These are phyloP conservation scores for Rhizopus microsporus DNA, from an alignment of 371 early-diverging fungal species.

Conservation along the genomic window DNA sequence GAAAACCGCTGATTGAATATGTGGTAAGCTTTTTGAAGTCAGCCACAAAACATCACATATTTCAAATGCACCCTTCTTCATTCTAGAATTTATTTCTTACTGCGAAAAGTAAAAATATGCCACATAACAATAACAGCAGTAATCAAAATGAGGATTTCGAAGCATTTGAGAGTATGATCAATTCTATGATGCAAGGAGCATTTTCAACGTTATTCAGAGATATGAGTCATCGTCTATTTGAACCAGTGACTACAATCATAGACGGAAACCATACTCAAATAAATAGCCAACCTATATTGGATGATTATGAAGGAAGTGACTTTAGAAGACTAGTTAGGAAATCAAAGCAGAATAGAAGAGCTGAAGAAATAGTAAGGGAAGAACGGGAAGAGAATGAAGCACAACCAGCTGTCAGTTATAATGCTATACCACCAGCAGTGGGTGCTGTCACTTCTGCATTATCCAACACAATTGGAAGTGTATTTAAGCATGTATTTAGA, in stretches of 20 bases:
- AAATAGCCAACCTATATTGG: slow-evolving; percentile 1
- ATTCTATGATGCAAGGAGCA: slow-evolving; percentile 38
- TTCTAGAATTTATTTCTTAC: background rate
- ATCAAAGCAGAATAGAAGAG: slow-evolving; percentile 24
- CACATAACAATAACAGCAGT: slow-evolving; percentile 10
- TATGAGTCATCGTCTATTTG: slow-evolving; percentile 13
- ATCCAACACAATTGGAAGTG: background rate
- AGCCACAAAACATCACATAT: too few relatives aligned
- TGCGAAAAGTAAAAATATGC: slow-evolving; percentile 12
- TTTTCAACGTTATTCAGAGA: slow-evolving; percentile 31
- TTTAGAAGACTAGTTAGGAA: slow-evolving; percentile 37
- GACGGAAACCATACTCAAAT: slow-evolving; percentile 14
- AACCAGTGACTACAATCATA: slow-evolving; percentile 6
- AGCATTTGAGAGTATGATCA: slow-evolving; percentile 37
- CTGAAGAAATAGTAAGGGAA: slow-evolving; percentile 2
- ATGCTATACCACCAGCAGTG: slow-evolving; percentile 1
- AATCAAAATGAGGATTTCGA: slow-evolving; percentile 32
- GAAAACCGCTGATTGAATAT: too few relatives aligned
- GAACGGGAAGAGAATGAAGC: slow-evolving; percentile 3
- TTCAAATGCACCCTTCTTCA: too few relatives aligned
- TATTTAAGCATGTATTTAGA: background rate
- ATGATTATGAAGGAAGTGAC: slow-evolving; percentile 38
- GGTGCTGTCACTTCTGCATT: background rate
- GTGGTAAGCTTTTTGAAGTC: too few relatives aligned
- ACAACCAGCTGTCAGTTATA: background rate